Evolutionary conservation across 768 basidiomycete genomes (phyloP), one percentile per base, ranked within the genome.

Genomic region (Gautieria morchelliformis): DNA sequence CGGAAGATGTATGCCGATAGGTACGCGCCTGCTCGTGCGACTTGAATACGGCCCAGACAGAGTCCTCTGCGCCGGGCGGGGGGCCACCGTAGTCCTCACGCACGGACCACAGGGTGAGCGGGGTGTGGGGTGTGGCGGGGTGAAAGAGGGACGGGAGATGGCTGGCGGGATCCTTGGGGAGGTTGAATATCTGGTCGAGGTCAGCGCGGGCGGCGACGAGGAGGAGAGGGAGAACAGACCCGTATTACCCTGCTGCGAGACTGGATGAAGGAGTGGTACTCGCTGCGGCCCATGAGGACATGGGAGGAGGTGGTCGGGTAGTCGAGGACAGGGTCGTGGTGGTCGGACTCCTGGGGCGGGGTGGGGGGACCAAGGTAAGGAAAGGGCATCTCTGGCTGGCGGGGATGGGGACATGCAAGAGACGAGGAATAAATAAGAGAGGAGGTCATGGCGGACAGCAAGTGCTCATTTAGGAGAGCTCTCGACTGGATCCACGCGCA

Each of bases 1-100:
- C 27, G 27, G 27, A 27, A 27, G 27, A 2, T 27, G 27, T 5
- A 27, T 27, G 27, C 27, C 27, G 27, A 27, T 27, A 5, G 56
- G 54, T 56, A 68, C 83, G 64, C 59, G 85, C 83, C 73, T 85
- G 81, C 64, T 79, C 77, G 61, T 85, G 84, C 0, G 77, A 75
- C 59, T 67, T 67, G 68, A 83, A 84, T 9, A 84, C 77, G 1
- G 77, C 75, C 80, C 79, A 85, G 11, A 80, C 69, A 14, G 72
- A 70, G 48, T 76, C 71, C 50, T 61, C 62, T 4, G 65, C 47
- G 52, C 62, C 58, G 35, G 63, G 20, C 49, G 63, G 59, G 19
- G 40, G 15, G 10, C 60, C 60, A 20, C 60, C 60, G 33, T 51
- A 61, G 5, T 72, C 68, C 20, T 78, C 72, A 44, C 69, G 70